phyloP scores from a whole-genome alignment of 2,329 filamentous ascomycete genomes.

The Phialophora expanda region DNA sequence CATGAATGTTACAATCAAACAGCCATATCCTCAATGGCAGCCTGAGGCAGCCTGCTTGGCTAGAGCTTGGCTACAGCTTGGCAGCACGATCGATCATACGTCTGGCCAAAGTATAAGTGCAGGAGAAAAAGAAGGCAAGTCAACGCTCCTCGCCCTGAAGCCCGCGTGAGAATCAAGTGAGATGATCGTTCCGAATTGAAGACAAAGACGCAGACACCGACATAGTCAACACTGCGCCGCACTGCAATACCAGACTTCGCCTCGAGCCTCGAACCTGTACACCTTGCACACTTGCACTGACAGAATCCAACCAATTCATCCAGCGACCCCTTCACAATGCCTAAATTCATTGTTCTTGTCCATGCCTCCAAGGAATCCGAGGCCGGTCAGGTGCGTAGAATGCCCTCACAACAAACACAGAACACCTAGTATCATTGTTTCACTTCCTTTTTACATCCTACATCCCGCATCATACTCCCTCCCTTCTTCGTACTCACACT shows the following conservation, averaged over 20 bases:
- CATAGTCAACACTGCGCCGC: background rate
- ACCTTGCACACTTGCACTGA: background rate
- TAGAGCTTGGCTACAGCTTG: too few species aligned
- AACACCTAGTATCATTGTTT: background rate
- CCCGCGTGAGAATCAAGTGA: background rate
- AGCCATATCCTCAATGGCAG: background rate
- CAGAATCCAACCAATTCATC: background rate
- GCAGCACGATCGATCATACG: background rate
- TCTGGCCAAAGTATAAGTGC: background rate
- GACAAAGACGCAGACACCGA: background rate
- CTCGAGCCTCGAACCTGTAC: background rate
- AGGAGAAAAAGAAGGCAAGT: background rate
- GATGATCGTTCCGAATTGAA: background rate
- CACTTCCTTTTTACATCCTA: background rate
- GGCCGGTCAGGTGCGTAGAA: background rate
- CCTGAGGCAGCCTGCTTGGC: background rate
- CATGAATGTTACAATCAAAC: too few species aligned
- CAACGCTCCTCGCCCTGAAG: background rate
- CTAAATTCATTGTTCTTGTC: background rate
- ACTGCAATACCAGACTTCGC: too few species aligned
- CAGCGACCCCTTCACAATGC: background rate
- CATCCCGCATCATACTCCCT: background rate
- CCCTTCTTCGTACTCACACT: background rate
- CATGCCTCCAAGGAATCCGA: conserved; percentile 1
- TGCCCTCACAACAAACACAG: background rate